phyloP scores from a whole-genome alignment of 768 basidiomycete species.

The Pleurotus sapidus region DNA sequence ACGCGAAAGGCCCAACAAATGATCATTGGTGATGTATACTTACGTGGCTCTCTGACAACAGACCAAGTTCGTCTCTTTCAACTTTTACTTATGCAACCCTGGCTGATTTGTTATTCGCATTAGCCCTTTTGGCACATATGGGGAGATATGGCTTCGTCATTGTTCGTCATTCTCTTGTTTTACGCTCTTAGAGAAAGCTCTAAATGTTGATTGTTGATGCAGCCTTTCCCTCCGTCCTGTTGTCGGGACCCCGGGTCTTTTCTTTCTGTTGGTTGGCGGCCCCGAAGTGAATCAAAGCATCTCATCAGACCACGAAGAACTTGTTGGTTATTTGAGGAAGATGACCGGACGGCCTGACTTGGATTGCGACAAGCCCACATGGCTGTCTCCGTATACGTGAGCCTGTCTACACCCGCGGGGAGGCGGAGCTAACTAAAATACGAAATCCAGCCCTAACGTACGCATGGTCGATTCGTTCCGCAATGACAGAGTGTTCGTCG shows the following conservation, averaged over 20 bases:
- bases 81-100: conserved; percentile 25
- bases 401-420: not conserved
- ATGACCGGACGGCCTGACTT: conserved; percentile 20
- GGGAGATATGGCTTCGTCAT: conserved; percentile 31
- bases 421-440: conserved; percentile 3
- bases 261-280: conserved; percentile 26
- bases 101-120: conserved; percentile 25
- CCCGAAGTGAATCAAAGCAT: conserved; percentile 18
- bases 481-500: conserved; percentile 37
- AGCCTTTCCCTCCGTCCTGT: conserved; percentile 31
- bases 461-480: conserved; percentile 40
- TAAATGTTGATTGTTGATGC: not conserved
- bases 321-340: conserved; percentile 12
- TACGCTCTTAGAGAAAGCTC: not conserved
- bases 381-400: conserved; percentile 20
- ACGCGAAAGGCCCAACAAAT: conserved; percentile 22
- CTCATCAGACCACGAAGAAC: conserved; percentile 14
- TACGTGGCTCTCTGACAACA: conserved; percentile 31
- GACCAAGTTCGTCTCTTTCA: conserved; percentile 1
- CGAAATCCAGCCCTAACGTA: conserved; percentile 40
- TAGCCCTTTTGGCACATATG: conserved; percentile 46
- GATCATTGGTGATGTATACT: conserved; percentile 33
- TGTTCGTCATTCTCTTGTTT: conserved; percentile 21
- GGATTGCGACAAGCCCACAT: conserved; percentile 19
- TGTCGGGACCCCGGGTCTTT: conserved; percentile 23